Percentiles rank a stretch among this genome's conserved stretches.
Evolutionary conservation across 148 eudicot genomes (phyloP).

Genomic region (Persicaria tinctoria): DNA sequence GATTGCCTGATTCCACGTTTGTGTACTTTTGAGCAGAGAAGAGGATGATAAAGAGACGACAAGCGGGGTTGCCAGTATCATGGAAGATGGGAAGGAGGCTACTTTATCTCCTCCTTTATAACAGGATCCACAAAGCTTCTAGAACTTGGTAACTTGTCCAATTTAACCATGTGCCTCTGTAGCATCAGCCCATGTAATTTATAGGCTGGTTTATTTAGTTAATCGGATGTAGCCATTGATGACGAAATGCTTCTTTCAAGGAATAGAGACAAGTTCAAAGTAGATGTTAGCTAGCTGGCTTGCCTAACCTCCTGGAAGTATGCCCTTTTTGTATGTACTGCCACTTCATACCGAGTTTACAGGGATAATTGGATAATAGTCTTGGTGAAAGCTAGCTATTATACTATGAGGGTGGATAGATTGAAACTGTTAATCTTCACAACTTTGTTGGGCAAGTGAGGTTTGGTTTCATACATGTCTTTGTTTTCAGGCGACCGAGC

Average conservation of each 20-base stretch:
- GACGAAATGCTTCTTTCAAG: background rate
- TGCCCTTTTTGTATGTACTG: background rate
- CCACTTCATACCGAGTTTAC: background rate
- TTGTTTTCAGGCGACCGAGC: no score
- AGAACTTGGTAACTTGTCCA: background rate
- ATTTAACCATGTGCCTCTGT: background rate
- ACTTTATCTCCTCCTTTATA: constrained; percentile 36
- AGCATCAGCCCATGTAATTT: background rate
- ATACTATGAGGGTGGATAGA: background rate
- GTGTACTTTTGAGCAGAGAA: constrained; percentile 31
- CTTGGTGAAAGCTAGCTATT: background rate
- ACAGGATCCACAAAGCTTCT: constrained; percentile 16
- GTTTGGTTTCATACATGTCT: no score
- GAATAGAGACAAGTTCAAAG: background rate
- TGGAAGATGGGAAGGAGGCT: constrained; percentile 64
- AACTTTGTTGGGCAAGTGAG: no score
- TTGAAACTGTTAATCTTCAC: no score
- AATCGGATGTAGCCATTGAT: background rate
- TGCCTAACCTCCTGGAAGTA: constrained; percentile 6
- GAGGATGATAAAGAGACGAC: constrained; percentile 29
- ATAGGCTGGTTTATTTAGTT: background rate
- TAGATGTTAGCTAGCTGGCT: constrained; percentile 5
- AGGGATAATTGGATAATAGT: no score
- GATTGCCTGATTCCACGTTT: background rate
- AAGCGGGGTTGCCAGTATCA: constrained; percentile 29